Evolutionary conservation across 2,329 filamentous ascomycete genomes (phyloP).

Genomic region (Sporothrix phasma): DNA sequence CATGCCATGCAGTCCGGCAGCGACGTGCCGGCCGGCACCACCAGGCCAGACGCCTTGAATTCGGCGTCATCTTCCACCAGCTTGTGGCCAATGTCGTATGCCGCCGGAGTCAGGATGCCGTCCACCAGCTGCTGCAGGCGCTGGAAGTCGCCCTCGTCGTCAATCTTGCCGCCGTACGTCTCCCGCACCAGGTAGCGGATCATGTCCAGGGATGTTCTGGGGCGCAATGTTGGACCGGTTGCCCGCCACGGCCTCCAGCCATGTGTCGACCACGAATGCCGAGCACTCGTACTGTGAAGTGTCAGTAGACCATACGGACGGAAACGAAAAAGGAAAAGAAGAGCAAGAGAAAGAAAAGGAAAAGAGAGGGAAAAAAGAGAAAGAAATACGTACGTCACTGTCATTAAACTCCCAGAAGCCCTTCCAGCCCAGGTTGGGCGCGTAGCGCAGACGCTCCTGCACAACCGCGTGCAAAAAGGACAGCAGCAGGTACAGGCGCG

Average conservation of each 20-base stretch:
- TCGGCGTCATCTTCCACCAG: slow-evolving; percentile 52
- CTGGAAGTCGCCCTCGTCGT: slow-evolving; percentile 75
- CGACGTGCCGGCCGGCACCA: slow-evolving; percentile 69
- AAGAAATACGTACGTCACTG: slow-evolving; percentile 70
- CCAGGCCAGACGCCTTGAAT: slow-evolving; percentile 52
- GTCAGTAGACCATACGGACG: neutral
- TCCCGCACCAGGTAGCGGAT: slow-evolving; percentile 82
- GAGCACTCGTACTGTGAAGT: slow-evolving; percentile 86
- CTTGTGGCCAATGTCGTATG: slow-evolving; percentile 87
- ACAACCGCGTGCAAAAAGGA: slow-evolving; percentile 94
- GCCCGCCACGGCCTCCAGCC: slow-evolving; percentile 74
- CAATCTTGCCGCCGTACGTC: slow-evolving; percentile 96
- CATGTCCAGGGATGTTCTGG: slow-evolving; percentile 87
- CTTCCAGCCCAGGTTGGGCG: slow-evolving; percentile 91
- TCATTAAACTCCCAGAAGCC: slow-evolving; percentile 99
- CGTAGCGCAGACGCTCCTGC: slow-evolving; percentile 89
- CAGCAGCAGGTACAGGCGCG: slow-evolving; percentile 77
- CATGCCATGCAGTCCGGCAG: slow-evolving; percentile 81
- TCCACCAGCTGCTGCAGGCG: slow-evolving; percentile 64
- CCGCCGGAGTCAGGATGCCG: slow-evolving; percentile 70
- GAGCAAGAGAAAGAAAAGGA: neutral
- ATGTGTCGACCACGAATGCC: slow-evolving; percentile 88
- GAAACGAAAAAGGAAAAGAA: neutral
- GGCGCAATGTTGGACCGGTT: slow-evolving; percentile 89
- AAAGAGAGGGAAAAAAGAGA: neutral